Conservation (phyloP, 441 rosid species). For the Hura crepitans region DNA sequence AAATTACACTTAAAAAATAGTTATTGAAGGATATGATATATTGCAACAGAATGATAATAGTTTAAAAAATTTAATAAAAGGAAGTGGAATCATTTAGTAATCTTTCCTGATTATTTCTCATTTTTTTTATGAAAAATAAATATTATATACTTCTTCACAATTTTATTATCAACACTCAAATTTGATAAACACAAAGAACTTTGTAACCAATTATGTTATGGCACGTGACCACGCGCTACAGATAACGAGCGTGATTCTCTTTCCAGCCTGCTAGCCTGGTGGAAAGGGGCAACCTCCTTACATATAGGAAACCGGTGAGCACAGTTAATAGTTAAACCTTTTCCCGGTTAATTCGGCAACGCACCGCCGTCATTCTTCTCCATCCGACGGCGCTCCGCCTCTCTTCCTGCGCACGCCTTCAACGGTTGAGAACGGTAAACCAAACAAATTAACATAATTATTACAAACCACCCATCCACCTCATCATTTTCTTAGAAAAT, state of each 20-base stretch:
- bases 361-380: conserved; percentile 27
- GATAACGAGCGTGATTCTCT: not conserved
- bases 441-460: too few relatives aligned
- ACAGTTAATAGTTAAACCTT: conserved; percentile 20
- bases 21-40: too few relatives aligned
- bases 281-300: conserved; percentile 23
- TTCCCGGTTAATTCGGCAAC: conserved; percentile 27
- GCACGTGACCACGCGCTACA: not conserved
- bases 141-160: too few relatives aligned
- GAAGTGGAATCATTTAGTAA: too few relatives aligned
- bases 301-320: conserved; percentile 35
- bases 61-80: too few relatives aligned
- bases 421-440: conserved; percentile 31
- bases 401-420: not conserved
- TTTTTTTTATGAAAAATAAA: too few relatives aligned
- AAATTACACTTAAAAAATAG: too few relatives aligned
- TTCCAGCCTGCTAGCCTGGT: not conserved
- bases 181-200: too few relatives aligned
- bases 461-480: not conserved
- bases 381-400: conserved; percentile 19
- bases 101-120: too few relatives aligned
- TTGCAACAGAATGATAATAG: too few relatives aligned
- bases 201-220: not conserved
- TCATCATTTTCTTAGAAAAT: not conserved
- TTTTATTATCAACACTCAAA: too few relatives aligned